Conservation (phyloP, 495 filamentous ascomycete species). For the Penicillium daleae region DNA sequence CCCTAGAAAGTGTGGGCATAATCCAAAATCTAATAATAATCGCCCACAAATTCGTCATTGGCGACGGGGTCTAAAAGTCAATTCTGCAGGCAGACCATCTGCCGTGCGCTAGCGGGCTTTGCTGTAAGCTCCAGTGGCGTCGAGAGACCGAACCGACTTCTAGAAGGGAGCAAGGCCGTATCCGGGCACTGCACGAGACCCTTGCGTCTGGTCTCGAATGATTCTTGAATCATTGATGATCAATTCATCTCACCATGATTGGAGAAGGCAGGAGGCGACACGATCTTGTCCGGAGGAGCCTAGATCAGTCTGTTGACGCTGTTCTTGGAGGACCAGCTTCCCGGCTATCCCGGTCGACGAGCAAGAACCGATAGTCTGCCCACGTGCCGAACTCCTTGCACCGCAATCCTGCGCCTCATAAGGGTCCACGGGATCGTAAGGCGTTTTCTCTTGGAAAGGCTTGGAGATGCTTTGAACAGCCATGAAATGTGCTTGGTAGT, state of each 20-base stretch:
- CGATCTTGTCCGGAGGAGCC: not conserved
- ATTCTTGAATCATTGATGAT: no score
- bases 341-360: not conserved
- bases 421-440: not conserved
- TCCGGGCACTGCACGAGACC: not conserved
- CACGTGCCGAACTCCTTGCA: not conserved
- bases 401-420: no score
- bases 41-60: not conserved
- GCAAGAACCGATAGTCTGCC: not conserved
- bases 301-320: not conserved
- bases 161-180: not conserved
- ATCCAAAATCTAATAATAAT: constrained; percentile 8
- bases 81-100: constrained; percentile 8
- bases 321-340: not conserved
- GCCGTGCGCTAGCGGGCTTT: constrained; percentile 8
- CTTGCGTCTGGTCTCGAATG: no score
- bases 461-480: not conserved
- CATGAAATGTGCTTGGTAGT: not conserved
- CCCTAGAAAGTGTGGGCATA: constrained; percentile 13
- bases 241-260: not conserved
- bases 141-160: not conserved
- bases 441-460: not conserved
- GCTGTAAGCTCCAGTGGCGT: constrained; percentile 9
- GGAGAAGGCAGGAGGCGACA: not conserved
- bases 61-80: constrained; percentile 3